Base-by-base conservation (phyloP, 257 asterid species). In the Penstemon newberryi region DNA sequence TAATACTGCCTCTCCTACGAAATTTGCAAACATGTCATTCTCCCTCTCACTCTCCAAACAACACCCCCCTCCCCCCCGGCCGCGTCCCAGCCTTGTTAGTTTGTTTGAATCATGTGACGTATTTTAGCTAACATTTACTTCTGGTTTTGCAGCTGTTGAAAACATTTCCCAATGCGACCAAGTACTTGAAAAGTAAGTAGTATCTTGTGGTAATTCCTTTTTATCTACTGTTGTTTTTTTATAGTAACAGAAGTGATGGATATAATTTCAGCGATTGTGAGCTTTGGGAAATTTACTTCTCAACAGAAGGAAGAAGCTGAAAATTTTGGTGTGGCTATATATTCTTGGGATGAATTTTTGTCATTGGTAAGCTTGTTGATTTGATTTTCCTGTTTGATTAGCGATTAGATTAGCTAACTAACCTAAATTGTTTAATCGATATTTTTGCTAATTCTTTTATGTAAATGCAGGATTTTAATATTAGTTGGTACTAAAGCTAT, bases 301-400 rank as follows among this genome's bases (percentile, higher is more conserved):
- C 78, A 85, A 46, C 96, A 87, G 77, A 92, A 86, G 81, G 90
- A 87, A 46, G 93, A 84, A 71, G 79, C 72, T 61, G 90, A 80
- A 71, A 84, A 87, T 9, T 77, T 56, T 78, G 95, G 87, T 45
- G 84, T 79, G 71, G 63, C 82, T 64, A 79, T 83, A 41, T 82
- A 83, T 87, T 79, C 97, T 58, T 92, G 98, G 98, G 85, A 84
- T 64, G 91, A 92, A 42, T 89, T 89, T 81, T 63, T 89, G 73
- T 80, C 80, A 72, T 46, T 82, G 88, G 98, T 93, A 79, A 78
- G 94, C 74, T 73, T 41, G 72, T 66, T 65, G 60, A 55, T 55
- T 45, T 58, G 25, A 40, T 57, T 47, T 67, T 69, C 71, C 58
- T 67, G 43, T 36, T 65, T 60, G 76, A 52, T 57, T 51, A 60